A percentile compares a stretch with the other conserved stretches of the same genome.
phyloP scores from a whole-genome alignment of 2,329 filamentous ascomycete species.

The Furcasterigmium sp. region DNA sequence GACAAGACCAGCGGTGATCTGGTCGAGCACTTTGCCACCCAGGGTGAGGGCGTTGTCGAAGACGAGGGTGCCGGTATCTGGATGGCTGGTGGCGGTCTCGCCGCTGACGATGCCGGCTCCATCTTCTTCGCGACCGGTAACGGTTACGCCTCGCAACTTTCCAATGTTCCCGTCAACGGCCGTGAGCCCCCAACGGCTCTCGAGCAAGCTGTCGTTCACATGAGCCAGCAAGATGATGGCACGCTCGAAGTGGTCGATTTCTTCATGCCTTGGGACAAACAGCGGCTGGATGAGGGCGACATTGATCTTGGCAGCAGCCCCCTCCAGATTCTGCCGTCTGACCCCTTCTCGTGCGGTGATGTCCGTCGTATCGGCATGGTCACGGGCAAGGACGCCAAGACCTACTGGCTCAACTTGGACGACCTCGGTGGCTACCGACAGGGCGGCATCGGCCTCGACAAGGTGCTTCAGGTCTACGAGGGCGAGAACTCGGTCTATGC shows the following conservation, averaged over 20 bases:
- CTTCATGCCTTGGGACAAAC: conserved; percentile 50
- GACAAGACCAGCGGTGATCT: conserved; percentile 33
- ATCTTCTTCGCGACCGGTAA: conserved; percentile 33
- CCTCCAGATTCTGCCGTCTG: conserved; percentile 36
- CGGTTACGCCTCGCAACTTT: conserved; percentile 32
- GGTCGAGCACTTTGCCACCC: conserved; percentile 34
- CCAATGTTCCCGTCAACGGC: conserved; percentile 29
- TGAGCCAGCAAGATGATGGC: conserved; percentile 33
- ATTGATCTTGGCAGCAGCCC: conserved; percentile 43
- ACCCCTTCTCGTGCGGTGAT: conserved; percentile 35
- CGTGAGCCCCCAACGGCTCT: conserved; percentile 32
- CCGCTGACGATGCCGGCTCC: conserved; percentile 31
- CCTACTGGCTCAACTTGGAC: conserved; percentile 36
- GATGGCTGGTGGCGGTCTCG: conserved; percentile 33
- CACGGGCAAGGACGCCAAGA: conserved; percentile 46
- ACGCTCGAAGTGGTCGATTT: conserved; percentile 42
- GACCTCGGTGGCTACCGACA: conserved; percentile 34
- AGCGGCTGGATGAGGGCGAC: conserved; percentile 42
- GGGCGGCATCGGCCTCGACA: conserved; percentile 27
- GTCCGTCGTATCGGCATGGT: conserved; percentile 42
- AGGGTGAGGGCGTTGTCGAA: conserved; percentile 30
- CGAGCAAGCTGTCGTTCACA: conserved; percentile 39
- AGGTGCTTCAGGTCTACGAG: conserved; percentile 38
- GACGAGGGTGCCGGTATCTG: conserved; percentile 36
- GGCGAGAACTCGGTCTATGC: conserved; percentile 40